Evolutionary conservation across 345 rosid species (phyloP), one percentile per base, ranked within the genome.

Genomic region (Clarkia xantiana): DNA sequence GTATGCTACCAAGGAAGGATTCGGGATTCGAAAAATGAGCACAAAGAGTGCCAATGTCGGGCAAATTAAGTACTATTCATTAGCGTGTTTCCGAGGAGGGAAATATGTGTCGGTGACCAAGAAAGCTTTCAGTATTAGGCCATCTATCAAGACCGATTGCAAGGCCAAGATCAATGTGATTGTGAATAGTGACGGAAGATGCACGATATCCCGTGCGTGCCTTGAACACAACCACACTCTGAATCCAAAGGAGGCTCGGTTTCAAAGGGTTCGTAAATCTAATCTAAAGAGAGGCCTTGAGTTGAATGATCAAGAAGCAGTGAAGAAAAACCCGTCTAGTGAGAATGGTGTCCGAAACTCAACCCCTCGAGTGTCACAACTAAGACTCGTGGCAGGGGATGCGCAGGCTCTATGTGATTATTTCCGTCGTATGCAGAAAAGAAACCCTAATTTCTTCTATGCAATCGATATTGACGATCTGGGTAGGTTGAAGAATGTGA

Each of bases 151-250:
- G 63, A 74, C 75, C 34, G 65, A 63, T n/a, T 74, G 75, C 62
- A 74, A 67, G 52, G 75, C 79, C 0, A 70, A 75, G 29, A 55
- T 74, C 65, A 71, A 74, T 47, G 63, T 73, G 65, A 73, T 69
- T 55, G 69, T 69, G 65, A 62, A 57, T 44, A 67, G 55, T 18
- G 72, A 73, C 49, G 77, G 59, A 11, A 68, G 55, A 42, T 68
- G 77, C 73, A 19, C 59, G 18, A 68, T 72, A 39, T 48, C 50
- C 57, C 56, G 64, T 60, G 57, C 68, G 48, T 55, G 59, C 6
- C 65, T 59, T 51, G 77, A 72, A 61, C 74, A 69, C 41, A 73
- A 69, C 51, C 78, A 73, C 48, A 74, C 66, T 44, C 66, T 69
- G 45, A 63, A 45, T 42, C 67, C 67, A 0, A 70, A 70, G 58